phyloP scores from a whole-genome alignment of 768 basidiomycete species.

The Termitomyces sp. region DNA sequence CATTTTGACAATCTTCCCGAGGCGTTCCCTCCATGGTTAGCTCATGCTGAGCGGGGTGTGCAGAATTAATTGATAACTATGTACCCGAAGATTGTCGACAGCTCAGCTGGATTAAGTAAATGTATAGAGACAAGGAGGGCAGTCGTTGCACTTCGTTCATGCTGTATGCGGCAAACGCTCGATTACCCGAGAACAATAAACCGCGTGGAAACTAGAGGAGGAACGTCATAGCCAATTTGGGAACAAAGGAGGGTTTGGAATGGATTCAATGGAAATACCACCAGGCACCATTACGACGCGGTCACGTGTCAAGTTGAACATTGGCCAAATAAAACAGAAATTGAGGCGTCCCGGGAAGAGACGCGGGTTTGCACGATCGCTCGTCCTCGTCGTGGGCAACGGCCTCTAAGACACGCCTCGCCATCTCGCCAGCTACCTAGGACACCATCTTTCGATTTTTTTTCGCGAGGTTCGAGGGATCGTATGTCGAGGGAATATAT shows the following conservation, averaged over 20 bases:
- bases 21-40: conserved; percentile 51
- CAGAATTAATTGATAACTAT: not conserved
- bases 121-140: not conserved
- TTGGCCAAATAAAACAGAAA: conserved; percentile 36
- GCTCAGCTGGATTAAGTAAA: not conserved
- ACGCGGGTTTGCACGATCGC: conserved; percentile 22
- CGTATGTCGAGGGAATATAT: conserved; percentile 6
- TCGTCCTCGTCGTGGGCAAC: conserved; percentile 15
- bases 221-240: not conserved
- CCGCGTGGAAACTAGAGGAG: not conserved
- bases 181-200: not conserved
- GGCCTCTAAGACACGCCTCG: conserved; percentile 8
- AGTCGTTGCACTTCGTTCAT: not conserved
- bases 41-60: not conserved
- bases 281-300: conserved; percentile 31
- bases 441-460: conserved; percentile 19
- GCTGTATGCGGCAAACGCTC: not conserved
- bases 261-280: not conserved
- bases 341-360: conserved; percentile 12
- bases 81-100: not conserved
- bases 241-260: not conserved
- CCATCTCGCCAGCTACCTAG: conserved; percentile 14
- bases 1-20: conserved; percentile 54
- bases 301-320: conserved; percentile 51
- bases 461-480: conserved; percentile 15